Evolutionary conservation across 371 early-diverging fungal genomes (phyloP).

Genomic region (Umbelopsis sp.): DNA sequence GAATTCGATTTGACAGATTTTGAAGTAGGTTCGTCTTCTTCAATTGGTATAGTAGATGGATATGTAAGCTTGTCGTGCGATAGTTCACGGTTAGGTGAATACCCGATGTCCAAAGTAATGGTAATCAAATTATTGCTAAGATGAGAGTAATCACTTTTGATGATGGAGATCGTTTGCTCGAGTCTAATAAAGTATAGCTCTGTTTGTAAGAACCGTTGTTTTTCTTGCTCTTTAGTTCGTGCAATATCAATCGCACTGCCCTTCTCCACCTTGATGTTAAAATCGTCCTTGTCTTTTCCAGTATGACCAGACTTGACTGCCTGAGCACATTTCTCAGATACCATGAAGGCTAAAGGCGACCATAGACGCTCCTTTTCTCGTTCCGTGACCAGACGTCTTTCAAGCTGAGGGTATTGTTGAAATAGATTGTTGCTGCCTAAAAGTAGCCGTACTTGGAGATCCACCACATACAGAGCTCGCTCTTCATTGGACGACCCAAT

Average conservation of each 20-base stretch:
- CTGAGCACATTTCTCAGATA: constrained; percentile 46
- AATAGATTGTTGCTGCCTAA: constrained; percentile 58
- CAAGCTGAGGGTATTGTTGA: constrained; percentile 60
- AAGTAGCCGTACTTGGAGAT: constrained; percentile 67
- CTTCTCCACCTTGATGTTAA: constrained; percentile 10
- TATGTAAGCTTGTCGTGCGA: constrained; percentile 1
- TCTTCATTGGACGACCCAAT: constrained; percentile 24
- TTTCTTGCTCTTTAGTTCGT: constrained; percentile 55
- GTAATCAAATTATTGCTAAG: constrained; percentile 70
- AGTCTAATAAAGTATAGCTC: constrained; percentile 67
- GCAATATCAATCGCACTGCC: constrained; percentile 36
- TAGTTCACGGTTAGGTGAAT: constrained; percentile 28
- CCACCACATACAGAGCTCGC: constrained; percentile 64
- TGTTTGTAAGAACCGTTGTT: constrained; percentile 57
- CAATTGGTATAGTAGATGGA: background rate
- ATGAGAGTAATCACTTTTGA: constrained; percentile 65
- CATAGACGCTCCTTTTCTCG: constrained; percentile 73
- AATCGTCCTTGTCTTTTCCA: constrained; percentile 27
- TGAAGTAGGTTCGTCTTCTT: background rate
- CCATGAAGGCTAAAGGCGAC: constrained; percentile 71
- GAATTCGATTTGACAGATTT: too few species aligned
- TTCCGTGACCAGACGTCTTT: constrained; percentile 51
- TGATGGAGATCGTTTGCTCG: constrained; percentile 64
- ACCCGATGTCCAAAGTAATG: constrained; percentile 70
- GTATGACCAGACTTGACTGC: constrained; percentile 30